Conservation (phyloP, 2,329 filamentous ascomycete genomes). For the Hymenoscyphus fraxineus region DNA sequence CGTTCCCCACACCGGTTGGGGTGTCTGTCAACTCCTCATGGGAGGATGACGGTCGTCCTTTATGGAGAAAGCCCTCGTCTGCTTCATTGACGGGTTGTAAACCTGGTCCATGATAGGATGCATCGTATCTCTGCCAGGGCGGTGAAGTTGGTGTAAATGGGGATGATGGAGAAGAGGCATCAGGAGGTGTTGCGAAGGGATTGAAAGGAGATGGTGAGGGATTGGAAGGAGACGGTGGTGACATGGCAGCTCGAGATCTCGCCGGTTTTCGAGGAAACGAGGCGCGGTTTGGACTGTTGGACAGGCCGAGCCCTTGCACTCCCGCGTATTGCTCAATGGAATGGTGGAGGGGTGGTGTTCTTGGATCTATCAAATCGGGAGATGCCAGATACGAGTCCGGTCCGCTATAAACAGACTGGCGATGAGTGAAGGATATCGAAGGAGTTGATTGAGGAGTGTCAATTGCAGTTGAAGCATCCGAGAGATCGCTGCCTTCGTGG, state of each 20-base stretch:
- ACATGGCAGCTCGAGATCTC: background rate
- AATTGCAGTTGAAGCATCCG: slow-evolving; percentile 5
- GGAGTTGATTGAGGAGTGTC: slow-evolving; percentile 1
- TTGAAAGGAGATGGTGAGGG: slow-evolving; percentile 9
- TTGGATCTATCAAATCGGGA: background rate
- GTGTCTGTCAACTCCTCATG: slow-evolving; percentile 8
- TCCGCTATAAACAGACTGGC: slow-evolving; percentile 9
- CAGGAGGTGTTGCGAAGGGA: background rate
- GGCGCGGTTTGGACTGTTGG: background rate
- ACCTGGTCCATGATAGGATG: background rate
- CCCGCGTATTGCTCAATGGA: background rate
- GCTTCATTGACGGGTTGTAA: slow-evolving; percentile 1
- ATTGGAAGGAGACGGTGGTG: slow-evolving; percentile 4
- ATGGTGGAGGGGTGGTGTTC: background rate
- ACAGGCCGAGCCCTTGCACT: slow-evolving; percentile 6
- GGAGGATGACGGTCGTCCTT: slow-evolving; percentile 6
- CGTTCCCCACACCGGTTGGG: background rate
- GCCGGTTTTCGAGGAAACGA: slow-evolving; percentile 12
- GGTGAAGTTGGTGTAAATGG: slow-evolving; percentile 7
- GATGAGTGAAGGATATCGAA: background rate
- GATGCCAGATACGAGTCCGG: background rate
- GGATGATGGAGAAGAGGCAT: background rate
- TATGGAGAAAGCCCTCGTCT: slow-evolving; percentile 5
- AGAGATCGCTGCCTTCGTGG: slow-evolving; percentile 7
- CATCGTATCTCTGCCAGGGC: slow-evolving; percentile 11